Percentiles rank a stretch among this genome's conserved stretches.
phyloP scores from a whole-genome alignment of 2,329 filamentous ascomycete species.

The Mollisiaceae sp. region DNA sequence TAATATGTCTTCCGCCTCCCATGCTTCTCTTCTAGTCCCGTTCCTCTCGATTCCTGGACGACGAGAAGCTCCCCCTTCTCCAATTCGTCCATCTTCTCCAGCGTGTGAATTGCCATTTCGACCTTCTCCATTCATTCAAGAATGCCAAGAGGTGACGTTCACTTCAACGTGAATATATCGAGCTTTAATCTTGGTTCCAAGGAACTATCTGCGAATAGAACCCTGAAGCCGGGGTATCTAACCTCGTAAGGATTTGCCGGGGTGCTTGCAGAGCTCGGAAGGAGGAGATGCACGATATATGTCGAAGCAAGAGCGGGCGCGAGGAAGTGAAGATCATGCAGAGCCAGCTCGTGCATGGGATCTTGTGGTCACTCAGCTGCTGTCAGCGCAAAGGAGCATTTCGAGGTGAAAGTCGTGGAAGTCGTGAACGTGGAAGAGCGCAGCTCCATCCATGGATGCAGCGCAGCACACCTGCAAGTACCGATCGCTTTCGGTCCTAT shows the following conservation, averaged over 20 bases:
- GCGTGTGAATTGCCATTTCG: constrained; percentile 21
- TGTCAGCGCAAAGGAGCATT: neutral
- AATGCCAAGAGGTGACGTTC: constrained; percentile 7
- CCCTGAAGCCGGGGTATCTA: constrained; percentile 5
- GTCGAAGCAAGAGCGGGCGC: neutral
- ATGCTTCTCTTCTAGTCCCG: constrained; percentile 1
- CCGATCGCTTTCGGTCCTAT: neutral
- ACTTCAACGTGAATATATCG: constrained; percentile 3
- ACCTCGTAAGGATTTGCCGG: constrained; percentile 12
- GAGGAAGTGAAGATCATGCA: constrained; percentile 22
- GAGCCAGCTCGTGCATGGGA: constrained; percentile 34
- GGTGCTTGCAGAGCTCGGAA: constrained; percentile 7
- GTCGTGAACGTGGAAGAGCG: neutral
- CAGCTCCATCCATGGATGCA: constrained; percentile 3
- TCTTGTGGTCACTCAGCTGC: constrained; percentile 6
- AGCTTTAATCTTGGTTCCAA: constrained; percentile 15
- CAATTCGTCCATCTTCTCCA: constrained; percentile 22
- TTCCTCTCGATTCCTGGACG: constrained; percentile 10
- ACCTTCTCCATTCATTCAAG: constrained; percentile 18
- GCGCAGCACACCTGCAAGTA: neutral
- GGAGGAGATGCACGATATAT: neutral
- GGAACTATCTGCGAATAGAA: constrained; percentile 7
- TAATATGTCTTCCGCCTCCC: constrained; percentile 21
- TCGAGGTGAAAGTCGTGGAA: neutral
- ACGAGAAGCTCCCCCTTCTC: constrained; percentile 29